Evolutionary conservation across 176 grass and related monocot species (phyloP), one percentile per base, ranked within the genome.

Genomic region (Saccharum spontaneum): DNA sequence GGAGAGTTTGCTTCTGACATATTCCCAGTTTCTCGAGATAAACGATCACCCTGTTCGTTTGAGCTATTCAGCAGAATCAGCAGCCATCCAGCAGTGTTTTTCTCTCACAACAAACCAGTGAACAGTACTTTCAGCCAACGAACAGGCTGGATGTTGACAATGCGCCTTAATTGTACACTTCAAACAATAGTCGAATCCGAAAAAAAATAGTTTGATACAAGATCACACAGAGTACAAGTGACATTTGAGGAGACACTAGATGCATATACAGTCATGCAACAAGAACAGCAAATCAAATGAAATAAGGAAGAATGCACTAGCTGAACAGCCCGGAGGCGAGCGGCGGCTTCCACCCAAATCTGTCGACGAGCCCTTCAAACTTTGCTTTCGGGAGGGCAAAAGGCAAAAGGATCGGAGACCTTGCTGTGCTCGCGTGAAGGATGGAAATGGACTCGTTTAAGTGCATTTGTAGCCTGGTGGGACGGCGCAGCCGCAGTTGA

Each of bases 401-500:
- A 49, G 48, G 28, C 28, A 28, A 28, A 28, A 28, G 28, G 28
- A 28, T 28, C 28, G 28, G 48, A 49, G 48, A 49, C 14, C 1
- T 49, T 49, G 14, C 48, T 49, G 48, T 49, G 48, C 48, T 6
- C 48, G 14, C 48, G 4, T 49, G 4, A 49, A 16, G 15, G 14
- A 49, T 49, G 48, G 45, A 48, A 46, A 41, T 41, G 4, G 48
- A 16, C 13, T 49, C 48, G 16, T 52, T 52, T 52, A 52, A 52
- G 49, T 18, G 49, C 92, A 94, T 22, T 60, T 88, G 92, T 94
- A 94, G 78, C 92, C 92, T 1, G 89, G 83, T n/a, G 92, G 89
- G n/a, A 80, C 66, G 49, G 76, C 63, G 76, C 89, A 89, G 18
- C 92, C 92, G 83, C 92, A 94, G 83, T 83, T 84, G 80, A 91